Percentiles rank a stretch among this genome's conserved stretches.
phyloP scores from a whole-genome alignment of 805 yeast species.

The Teunomyces funiuensis region DNA sequence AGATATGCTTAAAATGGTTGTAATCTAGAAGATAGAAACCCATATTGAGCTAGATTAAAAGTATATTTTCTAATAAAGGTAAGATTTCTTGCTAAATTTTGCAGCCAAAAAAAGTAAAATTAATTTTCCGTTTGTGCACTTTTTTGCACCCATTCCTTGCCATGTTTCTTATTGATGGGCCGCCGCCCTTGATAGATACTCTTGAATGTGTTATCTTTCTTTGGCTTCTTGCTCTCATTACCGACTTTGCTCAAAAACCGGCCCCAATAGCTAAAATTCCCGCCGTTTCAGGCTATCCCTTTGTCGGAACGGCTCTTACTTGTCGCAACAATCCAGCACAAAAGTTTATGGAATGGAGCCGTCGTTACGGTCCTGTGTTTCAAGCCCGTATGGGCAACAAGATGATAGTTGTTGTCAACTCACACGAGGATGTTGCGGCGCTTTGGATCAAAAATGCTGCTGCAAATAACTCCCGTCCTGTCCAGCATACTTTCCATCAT shows the following conservation, averaged over 20 bases:
- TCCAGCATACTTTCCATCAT: constrained; percentile 64
- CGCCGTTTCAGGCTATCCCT: constrained; percentile 47
- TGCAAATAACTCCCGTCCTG: constrained; percentile 67
- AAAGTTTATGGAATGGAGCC: constrained; percentile 45
- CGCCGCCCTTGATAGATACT: background rate
- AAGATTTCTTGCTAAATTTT: background rate
- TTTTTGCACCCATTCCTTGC: constrained; percentile 1
- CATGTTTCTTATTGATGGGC: constrained; percentile 3
- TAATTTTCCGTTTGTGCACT: background rate
- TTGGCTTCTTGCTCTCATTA: background rate
- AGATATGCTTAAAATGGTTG: too few relatives aligned
- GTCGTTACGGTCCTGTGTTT: constrained; percentile 47
- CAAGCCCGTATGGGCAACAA: constrained; percentile 63
- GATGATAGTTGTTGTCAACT: constrained; percentile 65
- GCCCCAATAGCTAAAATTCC: constrained; percentile 37
- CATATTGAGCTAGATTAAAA: too few relatives aligned
- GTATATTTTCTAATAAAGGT: too few relatives aligned
- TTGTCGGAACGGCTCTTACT: constrained; percentile 51
- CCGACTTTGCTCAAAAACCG: constrained; percentile 16
- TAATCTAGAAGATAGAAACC: too few relatives aligned
- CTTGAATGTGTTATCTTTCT: background rate
- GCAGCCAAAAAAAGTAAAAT: too few relatives aligned
- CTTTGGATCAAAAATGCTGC: constrained; percentile 51
- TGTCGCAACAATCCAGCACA: constrained; percentile 50
- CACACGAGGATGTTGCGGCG: constrained; percentile 51